A percentile compares a stretch with the other conserved stretches of the same genome.
These are phyloP conservation scores for Panicum virgatum DNA, from an alignment of 202 grass and related monocot genomes.

Conservation along the genomic window DNA sequence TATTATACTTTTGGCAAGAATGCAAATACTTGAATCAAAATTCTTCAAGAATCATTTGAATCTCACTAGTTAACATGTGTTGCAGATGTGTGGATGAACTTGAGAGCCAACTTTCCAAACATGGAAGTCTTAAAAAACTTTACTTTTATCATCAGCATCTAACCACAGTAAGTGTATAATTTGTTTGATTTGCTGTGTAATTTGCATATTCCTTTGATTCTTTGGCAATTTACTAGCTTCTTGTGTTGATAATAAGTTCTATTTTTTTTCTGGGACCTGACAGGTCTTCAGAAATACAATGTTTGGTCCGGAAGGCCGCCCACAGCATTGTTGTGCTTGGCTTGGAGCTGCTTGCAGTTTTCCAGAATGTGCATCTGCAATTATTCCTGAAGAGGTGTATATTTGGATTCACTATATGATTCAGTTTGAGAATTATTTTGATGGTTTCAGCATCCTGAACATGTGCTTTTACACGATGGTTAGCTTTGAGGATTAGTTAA, in stretches of 20 bases:
- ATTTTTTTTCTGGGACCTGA: constrained; percentile 29
- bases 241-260: constrained; percentile 29
- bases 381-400: constrained; percentile 87
- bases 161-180: constrained; percentile 72
- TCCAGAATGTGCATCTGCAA: constrained; percentile 94
- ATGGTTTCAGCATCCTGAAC: constrained; percentile 16
- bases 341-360: constrained; percentile 98
- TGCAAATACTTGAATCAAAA: constrained; percentile 12
- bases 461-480: constrained; percentile 13
- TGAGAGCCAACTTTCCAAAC: constrained; percentile 82
- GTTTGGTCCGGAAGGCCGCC: constrained; percentile 97
- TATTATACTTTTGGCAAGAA: constrained; percentile 26
- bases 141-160: constrained; percentile 99
- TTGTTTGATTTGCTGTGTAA: constrained; percentile 18
- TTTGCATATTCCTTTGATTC: constrained; percentile 1
- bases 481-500: constrained; percentile 18
- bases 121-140: constrained; percentile 95
- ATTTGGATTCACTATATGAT: constrained; percentile 35
- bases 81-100: constrained; percentile 97
- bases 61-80: constrained; percentile 35
- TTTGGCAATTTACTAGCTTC: not conserved
- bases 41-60: constrained; percentile 20
- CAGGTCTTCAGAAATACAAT: constrained; percentile 99
- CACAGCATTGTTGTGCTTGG: constrained; percentile 98
- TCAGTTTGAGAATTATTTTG: constrained; percentile 35